phyloP scores from a whole-genome alignment of 2,329 filamentous ascomycete genomes.

The Rhytidhysteron rufulum region DNA sequence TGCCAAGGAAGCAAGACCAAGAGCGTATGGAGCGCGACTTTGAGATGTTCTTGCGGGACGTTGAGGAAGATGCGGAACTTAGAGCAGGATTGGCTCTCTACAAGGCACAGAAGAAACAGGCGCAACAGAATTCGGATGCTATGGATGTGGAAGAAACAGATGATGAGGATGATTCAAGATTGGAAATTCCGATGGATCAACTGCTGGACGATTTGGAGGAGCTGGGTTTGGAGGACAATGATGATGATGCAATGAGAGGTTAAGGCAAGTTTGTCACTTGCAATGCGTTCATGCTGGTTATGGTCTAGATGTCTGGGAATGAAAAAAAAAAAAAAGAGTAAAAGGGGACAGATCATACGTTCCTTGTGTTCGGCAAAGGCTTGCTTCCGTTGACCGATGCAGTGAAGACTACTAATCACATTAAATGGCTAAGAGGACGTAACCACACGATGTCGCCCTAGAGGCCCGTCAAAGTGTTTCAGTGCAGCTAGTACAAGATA shows the following conservation, averaged over 20 bases:
- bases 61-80: constrained; percentile 91
- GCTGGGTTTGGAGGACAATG: constrained; percentile 63
- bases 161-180: constrained; percentile 52
- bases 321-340: no score
- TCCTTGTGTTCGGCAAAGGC: no score
- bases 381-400: no score
- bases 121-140: constrained; percentile 52
- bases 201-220: constrained; percentile 87
- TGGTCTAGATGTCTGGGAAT: no score
- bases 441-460: neutral
- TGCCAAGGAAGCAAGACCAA: constrained; percentile 83
- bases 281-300: no score
- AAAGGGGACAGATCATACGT: no score
- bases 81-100: constrained; percentile 81
- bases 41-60: constrained; percentile 93
- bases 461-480: neutral
- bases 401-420: no score
- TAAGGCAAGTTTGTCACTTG: no score
- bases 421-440: no score
- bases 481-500: neutral
- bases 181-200: constrained; percentile 50
- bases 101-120: constrained; percentile 59
- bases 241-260: constrained; percentile 51
- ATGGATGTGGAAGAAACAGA: constrained; percentile 63
- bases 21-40: constrained; percentile 89